These are phyloP conservation scores for Picea glauca DNA, from an alignment of 75 land plant species.

Conservation along the genomic window DNA sequence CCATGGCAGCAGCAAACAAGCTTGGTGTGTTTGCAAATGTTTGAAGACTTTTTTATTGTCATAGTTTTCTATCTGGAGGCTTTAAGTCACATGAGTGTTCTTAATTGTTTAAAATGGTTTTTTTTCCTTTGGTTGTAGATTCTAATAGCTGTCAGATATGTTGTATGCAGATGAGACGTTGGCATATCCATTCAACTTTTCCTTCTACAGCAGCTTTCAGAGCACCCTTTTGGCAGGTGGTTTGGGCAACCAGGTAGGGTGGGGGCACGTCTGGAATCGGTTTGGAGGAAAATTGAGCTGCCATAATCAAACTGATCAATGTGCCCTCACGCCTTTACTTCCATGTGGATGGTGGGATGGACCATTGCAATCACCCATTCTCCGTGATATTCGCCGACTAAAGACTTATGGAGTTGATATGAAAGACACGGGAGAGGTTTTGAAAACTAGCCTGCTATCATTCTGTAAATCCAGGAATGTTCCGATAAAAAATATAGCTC, in stretches of 20 bases:
- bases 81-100: background rate
- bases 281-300: slow-evolving; percentile 84
- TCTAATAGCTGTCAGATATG: background rate
- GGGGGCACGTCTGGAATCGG: slow-evolving; percentile 95
- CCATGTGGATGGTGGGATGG: slow-evolving; percentile 98
- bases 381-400: slow-evolving; percentile 58
- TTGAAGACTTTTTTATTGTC: background rate
- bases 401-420: slow-evolving; percentile 58
- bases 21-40: slow-evolving; percentile 30
- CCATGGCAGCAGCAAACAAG: slow-evolving; percentile 71
- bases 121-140: slow-evolving; percentile 1
- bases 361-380: slow-evolving; percentile 78
- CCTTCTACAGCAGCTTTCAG: slow-evolving; percentile 83
- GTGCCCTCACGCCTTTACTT: slow-evolving; percentile 80
- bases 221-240: slow-evolving; percentile 61
- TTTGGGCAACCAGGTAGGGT: slow-evolving; percentile 62
- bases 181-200: slow-evolving; percentile 24
- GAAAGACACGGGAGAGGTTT: slow-evolving; percentile 49
- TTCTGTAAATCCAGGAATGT: slow-evolving; percentile 50
- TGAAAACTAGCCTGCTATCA: slow-evolving; percentile 34
- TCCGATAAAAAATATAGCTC: slow-evolving; percentile 12
- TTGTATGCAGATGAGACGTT: slow-evolving; percentile 1
- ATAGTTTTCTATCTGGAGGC: background rate
- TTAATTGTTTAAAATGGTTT: no score
- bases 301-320: slow-evolving; percentile 61